Base-by-base conservation (phyloP, 805 yeast species). In the Sporopachydermia lactativora region DNA sequence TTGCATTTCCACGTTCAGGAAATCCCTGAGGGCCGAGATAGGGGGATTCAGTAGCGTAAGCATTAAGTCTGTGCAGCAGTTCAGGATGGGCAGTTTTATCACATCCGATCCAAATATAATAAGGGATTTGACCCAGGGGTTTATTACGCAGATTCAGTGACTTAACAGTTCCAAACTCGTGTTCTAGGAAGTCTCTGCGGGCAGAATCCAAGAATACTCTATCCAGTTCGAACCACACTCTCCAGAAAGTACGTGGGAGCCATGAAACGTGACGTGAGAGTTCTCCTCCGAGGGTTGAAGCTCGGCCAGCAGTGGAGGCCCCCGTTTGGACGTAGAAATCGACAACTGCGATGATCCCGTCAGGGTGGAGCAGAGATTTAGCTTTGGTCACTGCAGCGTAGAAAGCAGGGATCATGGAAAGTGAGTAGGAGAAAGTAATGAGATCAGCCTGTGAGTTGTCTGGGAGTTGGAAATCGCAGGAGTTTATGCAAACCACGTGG, bases 181-280 rank as follows among this genome's bases (percentile, higher is more conserved):
- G 81, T 58, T 82, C 94, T 51, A 83, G 67, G 59, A 81, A 82
- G 52, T 79, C 85, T 61, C 94, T 73, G 62, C 94, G 73, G 4
- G 85, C 71, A 19, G 86, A 75, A 53, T 82, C 94, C 48, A 82
- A 67, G 51, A 74, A 78, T 2, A 82, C 94, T 42, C 77, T 70
- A 58, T 82, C 94, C 41, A 79, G 78, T 58, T 82, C 94, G 57
- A 83, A 82, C 94, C 94, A 83, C 36, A 78, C 63, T 53, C 86
- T 70, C 94, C 94, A 82, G 55, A 82, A 83, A 19, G 83, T 80
- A 54, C 94, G 68, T 39, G 71, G 66, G 42, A 79, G 45, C 94
- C 94, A 82, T 18, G 84, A 78, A 45, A 73, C 76, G 54, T 81
- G 81, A 52, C 94, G 68, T 51, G 74, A 70, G 19, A 69, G 69